These are phyloP conservation scores for Aspergillus sp. DNA, from an alignment of 2,329 filamentous ascomycete genomes.

Conservation along the genomic window DNA sequence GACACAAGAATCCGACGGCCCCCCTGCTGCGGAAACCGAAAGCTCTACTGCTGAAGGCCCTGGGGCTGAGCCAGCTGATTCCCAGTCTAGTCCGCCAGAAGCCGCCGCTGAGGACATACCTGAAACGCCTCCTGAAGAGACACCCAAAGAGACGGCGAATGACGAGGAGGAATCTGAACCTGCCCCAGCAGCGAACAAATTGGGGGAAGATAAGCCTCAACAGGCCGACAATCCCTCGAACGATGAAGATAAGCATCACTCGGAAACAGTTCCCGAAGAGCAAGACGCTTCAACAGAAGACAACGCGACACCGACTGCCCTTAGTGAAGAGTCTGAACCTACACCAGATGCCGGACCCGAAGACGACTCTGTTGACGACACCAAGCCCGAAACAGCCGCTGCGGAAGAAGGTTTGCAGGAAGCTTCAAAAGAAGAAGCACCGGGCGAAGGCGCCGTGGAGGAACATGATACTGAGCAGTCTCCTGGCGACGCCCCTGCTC, in stretches of 20 bases:
- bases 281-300: slow-evolving; percentile 10
- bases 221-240: background rate
- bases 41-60: background rate
- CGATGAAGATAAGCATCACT: background rate
- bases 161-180: too few species aligned
- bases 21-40: too few species aligned
- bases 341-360: slow-evolving; percentile 6
- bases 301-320: background rate
- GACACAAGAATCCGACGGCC: too few species aligned
- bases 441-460: background rate
- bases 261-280: slow-evolving; percentile 3
- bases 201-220: background rate
- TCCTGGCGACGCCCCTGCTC: background rate
- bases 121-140: background rate
- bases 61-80: slow-evolving; percentile 7
- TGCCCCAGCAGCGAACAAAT: too few species aligned
- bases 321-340: background rate
- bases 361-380: slow-evolving; percentile 2
- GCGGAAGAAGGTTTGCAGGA: slow-evolving; percentile 9
- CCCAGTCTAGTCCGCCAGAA: background rate
- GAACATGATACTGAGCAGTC: slow-evolving; percentile 10
- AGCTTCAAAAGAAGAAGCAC: slow-evolving; percentile 2
- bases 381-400: slow-evolving; percentile 10
- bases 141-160: slow-evolving; percentile 3
- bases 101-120: slow-evolving; percentile 1